These are phyloP conservation scores for Termitomyces sp. DNA, from an alignment of 768 basidiomycete genomes.

Conservation along the genomic window DNA sequence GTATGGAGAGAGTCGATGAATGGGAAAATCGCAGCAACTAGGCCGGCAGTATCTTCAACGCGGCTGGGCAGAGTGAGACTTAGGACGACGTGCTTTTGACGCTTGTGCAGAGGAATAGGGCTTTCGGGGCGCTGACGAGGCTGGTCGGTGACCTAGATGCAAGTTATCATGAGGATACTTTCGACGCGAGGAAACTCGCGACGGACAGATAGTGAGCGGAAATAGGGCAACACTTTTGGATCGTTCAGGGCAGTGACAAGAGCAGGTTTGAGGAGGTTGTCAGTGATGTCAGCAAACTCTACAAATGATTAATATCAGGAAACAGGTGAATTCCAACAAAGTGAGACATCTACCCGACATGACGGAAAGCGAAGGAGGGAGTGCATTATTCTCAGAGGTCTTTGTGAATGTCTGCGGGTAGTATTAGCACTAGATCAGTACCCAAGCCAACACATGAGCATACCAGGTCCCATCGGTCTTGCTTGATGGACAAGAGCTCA, in stretches of 20 bases:
- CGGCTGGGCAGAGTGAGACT: conserved; percentile 52
- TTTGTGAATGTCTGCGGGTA: conserved; percentile 70
- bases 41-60: conserved; percentile 43
- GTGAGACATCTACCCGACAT: conserved; percentile 56
- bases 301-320: conserved; percentile 7
- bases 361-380: conserved; percentile 61
- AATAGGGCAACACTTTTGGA: conserved; percentile 63
- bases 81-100: conserved; percentile 73
- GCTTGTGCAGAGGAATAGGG: conserved; percentile 42
- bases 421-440: background rate
- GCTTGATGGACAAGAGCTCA: conserved; percentile 63
- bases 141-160: conserved; percentile 72
- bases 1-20: conserved; percentile 66
- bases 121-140: conserved; percentile 62
- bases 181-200: background rate
- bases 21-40: conserved; percentile 67
- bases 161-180: conserved; percentile 3
- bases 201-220: conserved; percentile 76
- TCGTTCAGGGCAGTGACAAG: conserved; percentile 57
- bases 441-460: conserved; percentile 21
- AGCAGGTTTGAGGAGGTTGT: conserved; percentile 61
- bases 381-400: conserved; percentile 55
- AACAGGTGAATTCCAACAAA: background rate
- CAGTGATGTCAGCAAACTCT: conserved; percentile 86
- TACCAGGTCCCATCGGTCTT: conserved; percentile 84